Base-by-base conservation (phyloP, 305 asterid genomes). In the Coffea humblotiana region DNA sequence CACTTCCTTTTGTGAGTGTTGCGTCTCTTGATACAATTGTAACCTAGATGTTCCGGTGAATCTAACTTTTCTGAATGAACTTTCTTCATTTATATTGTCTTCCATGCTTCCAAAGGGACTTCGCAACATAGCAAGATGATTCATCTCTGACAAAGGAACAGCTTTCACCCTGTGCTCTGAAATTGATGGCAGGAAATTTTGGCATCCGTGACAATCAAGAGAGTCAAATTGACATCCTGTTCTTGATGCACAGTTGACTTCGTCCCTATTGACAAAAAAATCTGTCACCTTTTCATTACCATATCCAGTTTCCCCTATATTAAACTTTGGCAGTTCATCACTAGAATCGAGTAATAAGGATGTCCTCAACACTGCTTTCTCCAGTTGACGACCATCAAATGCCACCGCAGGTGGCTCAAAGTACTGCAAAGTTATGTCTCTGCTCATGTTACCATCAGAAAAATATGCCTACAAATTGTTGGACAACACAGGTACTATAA, bases 21-120 rank as follows among this genome's bases (percentile, higher is more conserved):
- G 78, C 73, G 77, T 86, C 71, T 84, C 76, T 72, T 84, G 79
- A 82, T 87, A 86, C 78, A 82, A 81, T 77, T 84, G 87, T 80
- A 74, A 47, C 77, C 77, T 78, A 76, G 85, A 78, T 76, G 84
- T 67, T 45, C 81, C 73, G 72, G 83, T 29, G 49, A 70, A 72
- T 76, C 79, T 76, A 37, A 27, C 49, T 83, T 69, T 79, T 72
- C 80, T 79, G 48, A 75, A 51, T 56, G 65, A 77, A 75, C 65
- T 80, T 76, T 76, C 72, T 60, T 60, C 82, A 79, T 84, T 89
- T 77, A 76, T 21, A 69, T 79, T 75, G 27, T 76, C 77, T 78
- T 78, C 77, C 77, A 73, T 81, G 81, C 80, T 72, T 75, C 69
- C 84, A 74, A 72, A 88, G 21, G 81, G 77, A 83, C 76, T 78